Evolutionary conservation across 768 basidiomycete genomes (phyloP), one percentile per base, ranked within the genome.

Genomic region (Leccinum barrowsii): DNA sequence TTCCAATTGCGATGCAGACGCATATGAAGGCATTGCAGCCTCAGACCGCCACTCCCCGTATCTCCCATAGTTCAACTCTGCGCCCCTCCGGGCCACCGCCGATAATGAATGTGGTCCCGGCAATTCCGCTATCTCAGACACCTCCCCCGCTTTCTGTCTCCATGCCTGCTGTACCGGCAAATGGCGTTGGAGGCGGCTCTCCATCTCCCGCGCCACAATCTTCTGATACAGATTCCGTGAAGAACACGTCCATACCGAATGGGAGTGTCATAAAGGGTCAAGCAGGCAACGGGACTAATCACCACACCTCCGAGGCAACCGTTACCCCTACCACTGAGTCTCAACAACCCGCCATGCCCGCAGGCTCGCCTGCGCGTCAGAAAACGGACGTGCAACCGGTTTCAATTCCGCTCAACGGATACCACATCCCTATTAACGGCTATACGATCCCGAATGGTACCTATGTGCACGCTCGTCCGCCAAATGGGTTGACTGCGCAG

Each of bases 1-100:
- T 82, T 0, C 80, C 85, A 0, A 77, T 87, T n/a, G 76, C 86
- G 1, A 77, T 85, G 65, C 80, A 80, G 50, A 78, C 84, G 12
- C 83, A 83, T 54, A 70, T 84, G 66, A 86, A 86, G 76, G 81
- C 83, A 67, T 79, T 87, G 75, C 83, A 74, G 5, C 72, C 83
- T 0, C 80, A 85, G 13, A 71, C 73, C 19, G 70, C 74, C 0
- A 71, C 81, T 2, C 81, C 85, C 2, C 85, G 85, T 46, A 79
- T 85, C 80, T 56, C 80, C 76, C 28, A 82, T 82, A 70, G 82
- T 79, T 24, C 64, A 15, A 57, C 62, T 21, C 21, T 69, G 48
- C 69, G 67, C 4, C 60, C 69, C 22, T 81, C 82, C 1, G 65
- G 65, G 19, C 65, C 69, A 13, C 67, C 65, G 5, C 79, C 81